Evolutionary conservation across 2,329 filamentous ascomycete genomes (phyloP), one percentile per base, ranked within the genome.

Genomic region (Pezicula carpinea): DNA sequence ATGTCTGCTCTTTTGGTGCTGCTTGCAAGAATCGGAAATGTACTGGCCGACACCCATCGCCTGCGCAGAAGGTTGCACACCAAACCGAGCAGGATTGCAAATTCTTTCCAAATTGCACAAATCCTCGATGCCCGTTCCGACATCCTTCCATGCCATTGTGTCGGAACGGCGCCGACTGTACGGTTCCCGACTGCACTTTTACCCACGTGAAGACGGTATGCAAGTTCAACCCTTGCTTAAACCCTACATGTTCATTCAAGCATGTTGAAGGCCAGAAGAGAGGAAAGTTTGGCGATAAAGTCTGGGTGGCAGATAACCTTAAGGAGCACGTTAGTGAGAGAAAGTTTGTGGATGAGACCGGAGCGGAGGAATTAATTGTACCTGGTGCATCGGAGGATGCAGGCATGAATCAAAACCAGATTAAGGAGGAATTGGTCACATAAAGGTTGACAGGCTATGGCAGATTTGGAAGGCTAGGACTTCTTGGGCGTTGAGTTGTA

Each of bases 11-110:
- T 15, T 97, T 87, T 59, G 92, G 90, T 17, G 89, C 83, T 2
- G 90, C 90, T 7, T 99, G 93, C 80, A 95, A 93, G 71, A 99
- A 97, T 74, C 79, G 82, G 60, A 97, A 97, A 71, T 99, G 93
- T 63, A 87, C 87, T 7, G 91, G 80, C 23, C 87, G 89, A 49
- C 93, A 99, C 66, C 93, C 93, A 2, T 96, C 91, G 6, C 93
- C 93, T 1, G 90, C 92, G 5, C 79, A 87, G 57, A 88, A 83
- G 64, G 71, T 80, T 43, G 82, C 84, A 21, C 88, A 92, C 64
- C 87, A 95, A 69, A 78, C 82, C 49, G 87, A 93, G 65, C 83
- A 87, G 65, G 85, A 95, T 61, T 96, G 91, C 79, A 89, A 86
- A 63, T 96, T 90, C 75, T 95, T 82, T 66, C 89, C 91, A 49